Conservation (phyloP, 106 monocot genomes). For the Acorus gramineus region DNA sequence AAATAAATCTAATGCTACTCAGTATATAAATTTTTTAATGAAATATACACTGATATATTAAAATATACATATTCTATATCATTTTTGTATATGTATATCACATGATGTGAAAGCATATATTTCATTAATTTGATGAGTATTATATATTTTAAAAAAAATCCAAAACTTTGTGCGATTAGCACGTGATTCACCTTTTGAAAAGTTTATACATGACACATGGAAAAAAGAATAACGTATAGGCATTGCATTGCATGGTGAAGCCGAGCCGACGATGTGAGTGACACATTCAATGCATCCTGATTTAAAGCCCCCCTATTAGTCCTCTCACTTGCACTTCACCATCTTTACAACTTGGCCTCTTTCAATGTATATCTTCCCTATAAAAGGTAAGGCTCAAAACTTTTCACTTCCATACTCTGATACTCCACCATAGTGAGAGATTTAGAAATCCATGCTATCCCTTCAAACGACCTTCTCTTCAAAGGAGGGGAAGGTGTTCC, state of each 20-base stretch:
- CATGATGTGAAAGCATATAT: too few relatives aligned
- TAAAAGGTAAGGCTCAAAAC: conserved; percentile 12
- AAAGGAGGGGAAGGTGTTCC: conserved; percentile 10
- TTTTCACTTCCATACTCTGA: background rate
- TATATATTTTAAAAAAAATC: too few relatives aligned
- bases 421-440: conserved; percentile 2
- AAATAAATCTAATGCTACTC: too few relatives aligned
- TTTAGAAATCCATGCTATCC: conserved; percentile 30
- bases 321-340: conserved; percentile 25
- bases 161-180: too few relatives aligned
- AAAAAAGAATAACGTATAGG: conserved; percentile 7
- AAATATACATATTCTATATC: too few relatives aligned
- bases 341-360: conserved; percentile 2
- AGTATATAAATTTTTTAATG: too few relatives aligned
- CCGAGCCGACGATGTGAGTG: conserved; percentile 2
- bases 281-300: background rate
- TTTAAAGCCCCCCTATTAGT: conserved; percentile 16
- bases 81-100: too few relatives aligned
- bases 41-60: too few relatives aligned
- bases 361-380: conserved; percentile 12
- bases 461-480: conserved; percentile 20
- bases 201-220: background rate
- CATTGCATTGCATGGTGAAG: conserved; percentile 8
- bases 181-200: too few relatives aligned
- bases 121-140: too few relatives aligned